Conservation (phyloP, 352 stramenopile species). For the Globisporangium abappressorium region DNA sequence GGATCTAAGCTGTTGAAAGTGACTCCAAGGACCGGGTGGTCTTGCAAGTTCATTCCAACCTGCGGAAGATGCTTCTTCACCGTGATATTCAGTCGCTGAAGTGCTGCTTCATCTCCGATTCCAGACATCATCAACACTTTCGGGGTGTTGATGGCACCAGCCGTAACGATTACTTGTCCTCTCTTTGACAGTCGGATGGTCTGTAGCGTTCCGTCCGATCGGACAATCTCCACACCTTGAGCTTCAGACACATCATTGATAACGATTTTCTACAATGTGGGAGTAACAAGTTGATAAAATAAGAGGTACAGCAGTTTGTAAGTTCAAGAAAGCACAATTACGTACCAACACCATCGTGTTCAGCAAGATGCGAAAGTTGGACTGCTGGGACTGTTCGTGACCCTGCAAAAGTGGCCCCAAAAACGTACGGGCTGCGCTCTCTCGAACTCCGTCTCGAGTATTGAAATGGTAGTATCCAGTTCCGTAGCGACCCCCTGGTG, state of each 20-base stretch:
- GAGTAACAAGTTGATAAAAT: not conserved
- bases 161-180: conserved; percentile 69
- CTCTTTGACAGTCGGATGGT: conserved; percentile 36
- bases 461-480: conserved; percentile 89
- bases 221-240: conserved; percentile 40
- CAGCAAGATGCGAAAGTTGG: conserved; percentile 52
- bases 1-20: conserved; percentile 44
- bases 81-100: conserved; percentile 42
- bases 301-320: not conserved
- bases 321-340: not conserved
- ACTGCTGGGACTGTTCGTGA: conserved; percentile 25
- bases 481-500: conserved; percentile 56
- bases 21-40: conserved; percentile 82
- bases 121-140: conserved; percentile 81
- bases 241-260: conserved; percentile 35
- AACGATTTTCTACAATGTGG: conserved; percentile 37
- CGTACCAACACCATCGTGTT: conserved; percentile 60
- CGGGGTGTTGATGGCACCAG: conserved; percentile 84
- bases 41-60: conserved; percentile 88
- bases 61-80: conserved; percentile 65
- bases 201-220: conserved; percentile 32
- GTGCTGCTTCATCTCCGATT: conserved; percentile 38
- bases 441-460: conserved; percentile 72
- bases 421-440: conserved; percentile 76
- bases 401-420: conserved; percentile 52